These are phyloP conservation scores for Starmera amethionina DNA, from an alignment of 805 yeast genomes.

Conservation along the genomic window DNA sequence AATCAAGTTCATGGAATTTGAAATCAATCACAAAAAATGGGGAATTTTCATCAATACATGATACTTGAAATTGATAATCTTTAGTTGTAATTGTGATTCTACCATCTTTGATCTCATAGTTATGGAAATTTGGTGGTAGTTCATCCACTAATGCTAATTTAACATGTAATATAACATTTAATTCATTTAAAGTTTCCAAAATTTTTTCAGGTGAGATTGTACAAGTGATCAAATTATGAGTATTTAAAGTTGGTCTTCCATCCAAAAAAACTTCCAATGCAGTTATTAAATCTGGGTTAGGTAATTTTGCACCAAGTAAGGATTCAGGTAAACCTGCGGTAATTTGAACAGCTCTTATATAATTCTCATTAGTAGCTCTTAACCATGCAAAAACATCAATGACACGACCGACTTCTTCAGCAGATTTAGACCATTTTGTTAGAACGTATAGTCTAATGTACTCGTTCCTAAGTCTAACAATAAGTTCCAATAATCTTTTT, in stretches of 20 bases:
- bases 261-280: constrained; percentile 74
- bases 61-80: constrained; percentile 70
- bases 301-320: constrained; percentile 81
- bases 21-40: constrained; percentile 77
- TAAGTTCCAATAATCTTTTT: constrained; percentile 52
- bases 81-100: constrained; percentile 50
- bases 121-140: constrained; percentile 55
- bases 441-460: constrained; percentile 78
- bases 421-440: constrained; percentile 75
- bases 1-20: constrained; percentile 26
- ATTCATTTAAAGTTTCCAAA: constrained; percentile 49
- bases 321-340: constrained; percentile 60
- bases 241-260: constrained; percentile 68
- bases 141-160: constrained; percentile 57
- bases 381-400: constrained; percentile 88
- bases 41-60: constrained; percentile 57
- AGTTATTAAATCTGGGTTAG: constrained; percentile 84
- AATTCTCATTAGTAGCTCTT: constrained; percentile 65
- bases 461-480: constrained; percentile 72
- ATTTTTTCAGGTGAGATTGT: constrained; percentile 46
- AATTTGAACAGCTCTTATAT: constrained; percentile 51
- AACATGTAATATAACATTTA: constrained; percentile 65
- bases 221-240: constrained; percentile 45
- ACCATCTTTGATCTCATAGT: constrained; percentile 66
- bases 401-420: constrained; percentile 59